These are phyloP conservation scores for Coemansia sp. DNA, from an alignment of 192 early-diverging fungal genomes.

Conservation along the genomic window DNA sequence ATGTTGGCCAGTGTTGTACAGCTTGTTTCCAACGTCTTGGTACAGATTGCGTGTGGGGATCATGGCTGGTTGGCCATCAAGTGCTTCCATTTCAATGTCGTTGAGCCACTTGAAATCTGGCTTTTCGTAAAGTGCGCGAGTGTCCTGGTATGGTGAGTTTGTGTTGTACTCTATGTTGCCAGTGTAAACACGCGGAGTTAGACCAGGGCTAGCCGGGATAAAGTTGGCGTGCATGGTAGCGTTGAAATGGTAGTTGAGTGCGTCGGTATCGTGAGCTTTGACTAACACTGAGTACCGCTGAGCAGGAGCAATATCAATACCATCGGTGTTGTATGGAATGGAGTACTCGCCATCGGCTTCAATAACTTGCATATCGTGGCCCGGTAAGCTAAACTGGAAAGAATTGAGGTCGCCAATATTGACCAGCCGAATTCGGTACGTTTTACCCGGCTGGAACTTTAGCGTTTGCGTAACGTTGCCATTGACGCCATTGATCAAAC, in stretches of 20 bases:
- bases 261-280: slow-evolving; percentile 58
- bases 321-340: slow-evolving; percentile 51
- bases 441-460: slow-evolving; percentile 68
- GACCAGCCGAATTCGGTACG: slow-evolving; percentile 74
- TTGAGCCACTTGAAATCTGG: no score
- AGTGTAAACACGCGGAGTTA: no score
- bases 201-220: no score
- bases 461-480: slow-evolving; percentile 52
- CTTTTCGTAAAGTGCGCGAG: no score
- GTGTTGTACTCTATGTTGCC: no score
- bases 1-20: no score
- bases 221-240: no score
- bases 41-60: no score
- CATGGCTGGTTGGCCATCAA: no score
- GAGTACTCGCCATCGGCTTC: slow-evolving; percentile 54
- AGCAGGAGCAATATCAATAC: slow-evolving; percentile 62
- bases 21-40: no score
- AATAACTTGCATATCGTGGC: slow-evolving; percentile 58
- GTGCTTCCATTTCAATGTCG: no score
- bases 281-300: slow-evolving; percentile 79
- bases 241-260: slow-evolving; percentile 46
- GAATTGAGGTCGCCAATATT: slow-evolving; percentile 66
- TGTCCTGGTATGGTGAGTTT: no score
- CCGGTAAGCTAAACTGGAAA: slow-evolving; percentile 63
- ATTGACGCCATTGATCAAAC: slow-evolving; percentile 2